Conservation (phyloP, 2,329 filamentous ascomycete species). For the Sclerotiophoma versabilis region DNA sequence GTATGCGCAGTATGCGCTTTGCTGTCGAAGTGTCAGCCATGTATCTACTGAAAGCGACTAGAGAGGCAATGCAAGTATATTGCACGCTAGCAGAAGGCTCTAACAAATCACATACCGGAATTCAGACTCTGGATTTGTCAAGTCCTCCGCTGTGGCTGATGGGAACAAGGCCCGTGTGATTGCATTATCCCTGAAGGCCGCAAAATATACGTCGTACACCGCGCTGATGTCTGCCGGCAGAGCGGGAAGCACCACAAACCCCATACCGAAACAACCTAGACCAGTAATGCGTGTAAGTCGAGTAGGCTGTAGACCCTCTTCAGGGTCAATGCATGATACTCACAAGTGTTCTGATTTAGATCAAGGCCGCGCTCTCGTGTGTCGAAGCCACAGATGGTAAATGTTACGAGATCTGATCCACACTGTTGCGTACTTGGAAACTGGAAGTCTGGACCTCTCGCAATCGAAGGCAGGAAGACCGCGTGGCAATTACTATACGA, state of each 20-base stretch:
- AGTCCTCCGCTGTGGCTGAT: constrained; percentile 27
- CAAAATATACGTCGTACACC: constrained; percentile 59
- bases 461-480: background rate
- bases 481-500: background rate
- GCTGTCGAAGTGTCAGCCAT: constrained; percentile 33
- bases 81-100: background rate
- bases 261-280: constrained; percentile 21
- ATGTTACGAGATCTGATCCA: constrained; percentile 1
- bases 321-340: constrained; percentile 3
- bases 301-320: background rate
- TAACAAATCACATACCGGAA: constrained; percentile 25
- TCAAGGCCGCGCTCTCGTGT: background rate
- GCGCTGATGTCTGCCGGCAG: constrained; percentile 56
- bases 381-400: background rate
- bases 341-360: background rate
- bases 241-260: constrained; percentile 54
- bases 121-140: constrained; percentile 29
- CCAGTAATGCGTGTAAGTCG: constrained; percentile 9
- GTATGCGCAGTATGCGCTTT: constrained; percentile 54
- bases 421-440: constrained; percentile 1
- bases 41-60: too few species aligned
- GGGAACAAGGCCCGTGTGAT: constrained; percentile 57
- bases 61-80: too few species aligned
- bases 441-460: background rate
- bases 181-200: constrained; percentile 53